Evolutionary conservation across 2,329 filamentous ascomycete species (phyloP).

Genomic region (Erysiphe pisi): DNA sequence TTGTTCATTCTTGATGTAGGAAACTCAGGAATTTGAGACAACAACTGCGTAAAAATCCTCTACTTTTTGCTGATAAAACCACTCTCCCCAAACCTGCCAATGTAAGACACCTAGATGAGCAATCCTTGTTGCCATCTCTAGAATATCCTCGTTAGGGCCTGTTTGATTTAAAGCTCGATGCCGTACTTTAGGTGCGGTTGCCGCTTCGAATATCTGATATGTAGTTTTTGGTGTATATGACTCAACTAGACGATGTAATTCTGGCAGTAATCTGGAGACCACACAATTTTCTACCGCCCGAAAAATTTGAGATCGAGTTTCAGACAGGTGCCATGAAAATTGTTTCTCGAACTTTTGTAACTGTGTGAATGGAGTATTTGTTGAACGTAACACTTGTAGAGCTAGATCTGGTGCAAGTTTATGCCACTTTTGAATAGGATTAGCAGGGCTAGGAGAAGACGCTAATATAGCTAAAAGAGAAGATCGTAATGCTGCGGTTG

Average conservation of each 20-base stretch:
- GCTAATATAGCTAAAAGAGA: slow-evolving; percentile 36
- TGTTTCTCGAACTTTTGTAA: slow-evolving; percentile 36
- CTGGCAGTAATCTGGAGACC: slow-evolving; percentile 33
- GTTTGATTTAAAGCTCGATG: slow-evolving; percentile 26
- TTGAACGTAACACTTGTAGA: slow-evolving; percentile 36
- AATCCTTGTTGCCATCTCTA: slow-evolving; percentile 63
- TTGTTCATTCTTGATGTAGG: too few species aligned
- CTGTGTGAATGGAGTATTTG: slow-evolving; percentile 34
- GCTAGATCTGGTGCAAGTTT: slow-evolving; percentile 34
- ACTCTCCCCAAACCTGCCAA: slow-evolving; percentile 67
- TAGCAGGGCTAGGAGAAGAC: slow-evolving; percentile 33
- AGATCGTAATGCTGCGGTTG: slow-evolving; percentile 33
- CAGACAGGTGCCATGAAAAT: slow-evolving; percentile 35
- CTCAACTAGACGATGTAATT: slow-evolving; percentile 35
- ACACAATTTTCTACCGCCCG: slow-evolving; percentile 35
- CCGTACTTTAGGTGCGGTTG: slow-evolving; percentile 33
- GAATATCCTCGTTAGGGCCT: slow-evolving; percentile 38
- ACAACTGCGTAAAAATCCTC: slow-evolving; percentile 5
- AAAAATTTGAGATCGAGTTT: slow-evolving; percentile 34
- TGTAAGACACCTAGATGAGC: slow-evolving; percentile 77
- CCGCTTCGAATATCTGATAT: slow-evolving; percentile 36
- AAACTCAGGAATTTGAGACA: too few species aligned
- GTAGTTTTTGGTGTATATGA: slow-evolving; percentile 35
- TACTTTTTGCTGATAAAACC: slow-evolving; percentile 18
- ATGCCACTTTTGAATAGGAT: slow-evolving; percentile 34